Evolutionary conservation across 225 moss, liverwort and hornwort genomes (phyloP), one percentile per base, ranked within the genome.

Genomic region (Physcomitrium patens): DNA sequence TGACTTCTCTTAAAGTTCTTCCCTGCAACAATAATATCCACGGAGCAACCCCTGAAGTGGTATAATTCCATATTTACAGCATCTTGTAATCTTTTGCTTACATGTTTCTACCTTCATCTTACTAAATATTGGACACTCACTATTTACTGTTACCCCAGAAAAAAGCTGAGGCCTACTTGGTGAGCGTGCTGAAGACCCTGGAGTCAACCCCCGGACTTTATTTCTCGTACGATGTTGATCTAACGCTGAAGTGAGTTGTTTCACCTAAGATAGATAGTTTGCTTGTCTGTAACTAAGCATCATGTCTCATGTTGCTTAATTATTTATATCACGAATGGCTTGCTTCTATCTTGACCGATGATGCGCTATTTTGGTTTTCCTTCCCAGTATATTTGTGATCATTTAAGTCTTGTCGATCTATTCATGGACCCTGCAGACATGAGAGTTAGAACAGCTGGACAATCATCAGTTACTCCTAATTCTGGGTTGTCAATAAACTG

Each of bases 201-300:
- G 91, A 95, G 78, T 75, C 86, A 59, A 99, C 95, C 19, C 70
- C 93, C 45, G 99, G 99, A 73, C 87, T 99, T 70, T 95, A 91
- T 72, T 95, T 89, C 70, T 99, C 97, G 8, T 95, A 99, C 74
- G 90, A 93, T 68, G 80, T 82, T 45, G 94, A 99, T 71, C 65
- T 99, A 80, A 99, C 95, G 10, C 81, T 95, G 60, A 95, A 84
- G 96, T n/a, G n/a, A n/a, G n/a, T n/a, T n/a, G n/a, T n/a, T n/a
- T n/a, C n/a, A n/a, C n/a, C n/a, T n/a, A n/a, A n/a, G n/a, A n/a
- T n/a, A n/a, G n/a, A n/a, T n/a, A n/a, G n/a, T n/a, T n/a, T n/a
- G n/a, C n/a, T n/a, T n/a, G n/a, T n/a, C n/a, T n/a, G n/a, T n/a
- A n/a, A n/a, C n/a, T n/a, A n/a, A n/a, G n/a, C n/a, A n/a, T n/a